These are phyloP conservation scores for Coprinellus aureogranulatus DNA, from an alignment of 768 basidiomycete genomes.

Conservation along the genomic window DNA sequence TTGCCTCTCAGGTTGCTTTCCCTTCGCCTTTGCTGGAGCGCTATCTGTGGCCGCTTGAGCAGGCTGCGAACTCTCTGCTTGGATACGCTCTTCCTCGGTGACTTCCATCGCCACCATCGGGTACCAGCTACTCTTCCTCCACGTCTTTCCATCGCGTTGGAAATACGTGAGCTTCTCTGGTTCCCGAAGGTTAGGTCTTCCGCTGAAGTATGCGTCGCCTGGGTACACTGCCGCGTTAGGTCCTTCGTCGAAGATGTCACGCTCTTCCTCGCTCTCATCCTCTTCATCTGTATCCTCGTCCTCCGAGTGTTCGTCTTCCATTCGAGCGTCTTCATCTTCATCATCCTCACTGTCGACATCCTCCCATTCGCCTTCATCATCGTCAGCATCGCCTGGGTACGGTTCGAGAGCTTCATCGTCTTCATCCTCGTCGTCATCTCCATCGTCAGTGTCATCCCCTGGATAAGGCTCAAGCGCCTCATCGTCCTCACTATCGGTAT, in stretches of 20 bases:
- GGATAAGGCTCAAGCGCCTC: neutral
- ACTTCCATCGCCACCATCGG: neutral
- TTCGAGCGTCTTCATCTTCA: neutral
- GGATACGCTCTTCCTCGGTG: neutral
- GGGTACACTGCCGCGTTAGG: neutral
- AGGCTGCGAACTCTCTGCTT: neutral
- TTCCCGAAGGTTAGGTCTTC: no score
- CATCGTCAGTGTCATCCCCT: no score
- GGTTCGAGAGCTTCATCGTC: no score
- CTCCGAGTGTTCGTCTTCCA: neutral
- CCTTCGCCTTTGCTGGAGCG: neutral
- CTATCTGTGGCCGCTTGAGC: neutral
- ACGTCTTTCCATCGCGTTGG: neutral
- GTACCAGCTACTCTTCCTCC: neutral
- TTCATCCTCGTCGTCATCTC: no score
- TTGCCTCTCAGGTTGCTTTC: neutral
- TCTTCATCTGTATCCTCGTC: neutral
- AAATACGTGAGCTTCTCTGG: neutral
- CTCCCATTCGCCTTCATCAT: neutral
- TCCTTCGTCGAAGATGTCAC: neutral
- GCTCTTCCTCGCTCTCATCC: neutral
- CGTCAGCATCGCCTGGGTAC: no score
- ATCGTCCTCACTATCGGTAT: neutral
- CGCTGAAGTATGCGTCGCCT: neutral
- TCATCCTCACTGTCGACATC: neutral